Base-by-base conservation (phyloP, 805 yeast species). In the Candida khao-thaluensis region DNA sequence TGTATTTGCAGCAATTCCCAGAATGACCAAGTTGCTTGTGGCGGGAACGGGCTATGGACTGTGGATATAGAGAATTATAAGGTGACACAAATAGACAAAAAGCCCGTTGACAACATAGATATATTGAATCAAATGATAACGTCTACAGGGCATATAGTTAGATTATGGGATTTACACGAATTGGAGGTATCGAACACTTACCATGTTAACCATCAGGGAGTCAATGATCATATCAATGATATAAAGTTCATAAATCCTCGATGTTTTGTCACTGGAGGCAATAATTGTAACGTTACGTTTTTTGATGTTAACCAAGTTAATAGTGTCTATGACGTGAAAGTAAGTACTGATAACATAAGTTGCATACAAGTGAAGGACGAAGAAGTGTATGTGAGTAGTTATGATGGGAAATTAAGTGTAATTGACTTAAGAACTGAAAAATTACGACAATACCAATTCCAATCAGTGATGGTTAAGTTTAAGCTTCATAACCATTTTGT, bases 311-410 rank as follows among this genome's bases (percentile, higher is more conserved):
- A 59, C 17, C 15, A 30, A 7, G 35, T 21, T 5, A 38, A 30
- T 10, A 50, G 54, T 3, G 43, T 58, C 4, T 47, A 40, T 35
- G 22, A 45, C 6, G 16, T 52, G 4, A 46, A 48, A 30, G 31
- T 53, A 17, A 54, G 62, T n/a, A 33, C 41, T 26, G 64, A 59
- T 33, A 54, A 52, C 43, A 43, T 62, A 32, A 57, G 53, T 35
- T 38, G 52, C 6, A 22, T 58, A 9, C 51, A 48, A 16, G 49
- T 44, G 31, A 16, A 34, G 12, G 37, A 28, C 5, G 22, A 41
- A 12, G 25, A 37, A 15, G 30, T 54, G 6, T 37, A 45, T 9
- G 45, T 50, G 3, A 57, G 57, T 9, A 52, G 60, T 30, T 48
- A 54, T 16, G 54, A 58, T 31, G 58, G 60, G 1, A 38, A 22